Conservation (phyloP, 2,329 filamentous ascomycete species). For the Monilinia polystroma region DNA sequence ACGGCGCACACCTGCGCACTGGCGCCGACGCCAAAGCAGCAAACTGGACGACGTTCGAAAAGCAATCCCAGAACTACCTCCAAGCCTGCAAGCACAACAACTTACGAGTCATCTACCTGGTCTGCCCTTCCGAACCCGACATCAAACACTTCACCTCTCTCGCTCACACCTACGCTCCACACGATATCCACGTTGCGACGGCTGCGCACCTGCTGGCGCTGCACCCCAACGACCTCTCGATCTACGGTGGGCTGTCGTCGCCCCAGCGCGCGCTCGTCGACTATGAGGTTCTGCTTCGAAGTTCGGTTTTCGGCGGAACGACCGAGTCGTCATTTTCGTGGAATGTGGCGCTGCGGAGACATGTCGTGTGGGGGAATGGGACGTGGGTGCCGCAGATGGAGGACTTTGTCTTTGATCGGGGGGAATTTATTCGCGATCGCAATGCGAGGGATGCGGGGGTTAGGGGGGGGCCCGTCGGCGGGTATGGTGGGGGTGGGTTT, state of each 20-base stretch:
- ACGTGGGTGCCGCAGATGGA: slow-evolving; percentile 12
- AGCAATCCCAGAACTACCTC: slow-evolving; percentile 17
- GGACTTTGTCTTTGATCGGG: slow-evolving; percentile 11
- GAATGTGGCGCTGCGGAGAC: slow-evolving; percentile 14
- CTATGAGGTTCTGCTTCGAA: slow-evolving; percentile 10
- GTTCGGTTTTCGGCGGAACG: slow-evolving; percentile 16
- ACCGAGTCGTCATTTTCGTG: slow-evolving; percentile 9
- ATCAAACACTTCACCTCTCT: slow-evolving; percentile 10
- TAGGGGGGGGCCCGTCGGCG: slow-evolving; percentile 3
- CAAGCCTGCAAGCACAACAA: slow-evolving; percentile 21
- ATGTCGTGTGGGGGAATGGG: slow-evolving; percentile 21
- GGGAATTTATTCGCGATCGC: neutral
- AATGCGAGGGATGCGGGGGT: neutral
- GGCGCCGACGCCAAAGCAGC: slow-evolving; percentile 39
- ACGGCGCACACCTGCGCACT: slow-evolving; percentile 44
- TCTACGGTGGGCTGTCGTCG: neutral
- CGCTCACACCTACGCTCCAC: slow-evolving; percentile 6
- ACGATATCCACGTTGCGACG: slow-evolving; percentile 11
- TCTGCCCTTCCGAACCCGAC: slow-evolving; percentile 3
- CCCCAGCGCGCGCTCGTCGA: slow-evolving; percentile 11
- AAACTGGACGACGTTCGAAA: slow-evolving; percentile 8
- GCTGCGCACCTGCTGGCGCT: neutral
- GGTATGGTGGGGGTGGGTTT: slow-evolving; percentile 21
- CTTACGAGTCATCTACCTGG: slow-evolving; percentile 9
- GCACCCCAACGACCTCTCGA: neutral